Percentiles rank a stretch among this genome's conserved stretches.
phyloP scores from a whole-genome alignment of 345 rosid genomes.

The Eucalyptus camaldulensis region DNA sequence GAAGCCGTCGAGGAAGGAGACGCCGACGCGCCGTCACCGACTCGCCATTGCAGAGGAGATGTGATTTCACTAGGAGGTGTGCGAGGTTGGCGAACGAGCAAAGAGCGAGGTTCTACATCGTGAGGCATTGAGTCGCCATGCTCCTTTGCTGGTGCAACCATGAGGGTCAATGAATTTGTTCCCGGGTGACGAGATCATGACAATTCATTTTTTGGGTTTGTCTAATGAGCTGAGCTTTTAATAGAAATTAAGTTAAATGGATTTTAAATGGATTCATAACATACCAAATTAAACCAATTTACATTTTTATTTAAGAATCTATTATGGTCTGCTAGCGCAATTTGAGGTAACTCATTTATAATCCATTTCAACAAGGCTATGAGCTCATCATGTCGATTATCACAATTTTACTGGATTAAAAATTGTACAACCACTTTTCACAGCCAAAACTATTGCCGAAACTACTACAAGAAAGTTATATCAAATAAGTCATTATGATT shows the following conservation, averaged over 20 bases:
- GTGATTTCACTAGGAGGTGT: conserved; percentile 18
- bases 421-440: background rate
- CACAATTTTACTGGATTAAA: too few relatives aligned
- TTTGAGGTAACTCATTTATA: background rate
- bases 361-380: background rate
- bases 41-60: background rate
- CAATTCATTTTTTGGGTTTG: too few relatives aligned
- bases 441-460: background rate
- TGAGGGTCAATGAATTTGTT: background rate
- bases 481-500: background rate
- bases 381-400: too few relatives aligned
- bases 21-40: background rate
- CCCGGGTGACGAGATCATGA: too few relatives aligned
- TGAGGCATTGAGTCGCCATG: conserved; percentile 28
- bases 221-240: background rate
- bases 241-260: background rate
- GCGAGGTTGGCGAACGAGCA: conserved; percentile 21
- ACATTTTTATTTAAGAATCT: background rate
- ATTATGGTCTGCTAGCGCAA: background rate
- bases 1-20: conserved; percentile 37
- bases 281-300: too few relatives aligned
- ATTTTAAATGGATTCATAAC: background rate
- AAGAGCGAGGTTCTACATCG: conserved; percentile 29
- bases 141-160: conserved; percentile 24
- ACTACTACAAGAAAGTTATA: background rate